Conservation (phyloP, 768 basidiomycete genomes). For the Tylopilus felleus region DNA sequence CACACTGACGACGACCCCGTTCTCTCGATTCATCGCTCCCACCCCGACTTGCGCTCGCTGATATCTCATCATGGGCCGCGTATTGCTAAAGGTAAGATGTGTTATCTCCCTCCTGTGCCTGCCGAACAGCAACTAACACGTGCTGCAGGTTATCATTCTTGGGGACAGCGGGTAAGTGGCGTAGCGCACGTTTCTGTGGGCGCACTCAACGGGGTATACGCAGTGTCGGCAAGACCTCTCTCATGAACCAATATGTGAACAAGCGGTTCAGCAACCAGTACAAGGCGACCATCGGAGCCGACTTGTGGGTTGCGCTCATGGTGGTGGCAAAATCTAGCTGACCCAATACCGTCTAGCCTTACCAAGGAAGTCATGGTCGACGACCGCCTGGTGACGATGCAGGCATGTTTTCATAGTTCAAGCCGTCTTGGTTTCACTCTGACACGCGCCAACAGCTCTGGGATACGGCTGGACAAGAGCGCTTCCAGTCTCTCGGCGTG, state of each 20-base stretch:
- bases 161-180: conserved; percentile 87
- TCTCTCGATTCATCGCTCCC: background rate
- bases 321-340: background rate
- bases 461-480: conserved; percentile 99
- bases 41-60: background rate
- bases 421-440: background rate
- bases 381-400: conserved; percentile 97
- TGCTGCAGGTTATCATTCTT: conserved; percentile 88
- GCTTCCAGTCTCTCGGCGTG: conserved; percentile 98
- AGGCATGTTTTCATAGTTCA: conserved; percentile 50
- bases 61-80: conserved; percentile 63
- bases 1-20: conserved; percentile 8
- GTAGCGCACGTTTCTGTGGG: background rate
- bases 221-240: conserved; percentile 98
- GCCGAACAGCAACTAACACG: conserved; percentile 8
- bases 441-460: conserved; percentile 64
- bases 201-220: background rate
- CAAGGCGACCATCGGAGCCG: conserved; percentile 97
- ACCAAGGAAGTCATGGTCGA: conserved; percentile 99
- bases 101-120: background rate
- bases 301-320: conserved; percentile 65
- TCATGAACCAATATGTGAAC: conserved; percentile 99
- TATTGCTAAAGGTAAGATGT: conserved; percentile 78
- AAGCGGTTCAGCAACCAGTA: conserved; percentile 99
- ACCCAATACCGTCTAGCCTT: conserved; percentile 48